Evolutionary conservation across 805 yeast species (phyloP).

Genomic region (Candida yuanshanica): DNA sequence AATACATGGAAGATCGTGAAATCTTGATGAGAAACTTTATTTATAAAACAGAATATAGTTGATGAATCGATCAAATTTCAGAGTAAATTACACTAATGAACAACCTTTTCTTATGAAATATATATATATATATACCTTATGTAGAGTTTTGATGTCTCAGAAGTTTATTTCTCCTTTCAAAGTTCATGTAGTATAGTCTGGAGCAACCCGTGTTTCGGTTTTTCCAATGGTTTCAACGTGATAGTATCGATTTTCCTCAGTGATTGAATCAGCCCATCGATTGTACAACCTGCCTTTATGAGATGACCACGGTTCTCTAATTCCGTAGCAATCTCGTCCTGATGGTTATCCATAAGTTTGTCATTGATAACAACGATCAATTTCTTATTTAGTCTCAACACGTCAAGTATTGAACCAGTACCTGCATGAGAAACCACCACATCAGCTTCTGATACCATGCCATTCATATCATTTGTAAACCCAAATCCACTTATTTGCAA

Average conservation of each 20-base stretch:
- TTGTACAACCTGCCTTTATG: conserved; percentile 12
- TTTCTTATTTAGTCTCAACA: conserved; percentile 48
- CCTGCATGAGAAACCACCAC: conserved; percentile 85
- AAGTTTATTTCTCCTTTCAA: background rate
- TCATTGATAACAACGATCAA: conserved; percentile 69
- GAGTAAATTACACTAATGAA: too few species aligned
- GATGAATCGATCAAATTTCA: too few species aligned
- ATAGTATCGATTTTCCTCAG: conserved; percentile 10
- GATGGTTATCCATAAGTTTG: conserved; percentile 82
- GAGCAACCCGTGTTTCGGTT: conserved; percentile 16
- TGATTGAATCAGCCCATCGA: conserved; percentile 13
- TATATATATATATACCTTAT: background rate
- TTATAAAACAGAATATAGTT: too few species aligned
- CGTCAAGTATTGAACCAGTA: conserved; percentile 87
- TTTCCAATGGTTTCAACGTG: conserved; percentile 16
- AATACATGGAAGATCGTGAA: conserved; percentile 15
- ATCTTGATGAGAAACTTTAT: conserved; percentile 13
- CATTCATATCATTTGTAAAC: conserved; percentile 36
- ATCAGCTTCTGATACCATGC: conserved; percentile 40
- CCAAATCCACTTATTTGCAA: conserved; percentile 33
- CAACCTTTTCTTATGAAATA: background rate
- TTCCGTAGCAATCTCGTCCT: conserved; percentile 65
- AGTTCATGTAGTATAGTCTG: conserved; percentile 8
- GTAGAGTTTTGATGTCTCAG: too few species aligned
- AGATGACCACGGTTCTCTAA: conserved; percentile 33